Conservation (phyloP, 208 protist genomes). For the Trypanosoma melophagium region DNA sequence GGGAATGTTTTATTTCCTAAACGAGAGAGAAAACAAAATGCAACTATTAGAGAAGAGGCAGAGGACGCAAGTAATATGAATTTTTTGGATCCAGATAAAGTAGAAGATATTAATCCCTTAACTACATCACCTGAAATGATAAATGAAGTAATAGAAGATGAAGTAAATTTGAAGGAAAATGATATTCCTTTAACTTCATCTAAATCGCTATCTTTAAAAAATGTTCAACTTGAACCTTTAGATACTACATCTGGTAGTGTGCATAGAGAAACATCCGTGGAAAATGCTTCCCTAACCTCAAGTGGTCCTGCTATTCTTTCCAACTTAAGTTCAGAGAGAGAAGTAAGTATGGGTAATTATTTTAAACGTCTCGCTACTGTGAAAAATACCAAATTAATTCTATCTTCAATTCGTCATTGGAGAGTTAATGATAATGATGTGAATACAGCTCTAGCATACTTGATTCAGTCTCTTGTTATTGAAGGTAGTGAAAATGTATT, state of each 20-base stretch:
- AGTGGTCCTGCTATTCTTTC: conserved; percentile 45
- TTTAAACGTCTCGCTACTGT: conserved; percentile 64
- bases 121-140: conserved; percentile 43
- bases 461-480: conserved; percentile 64
- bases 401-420: conserved; percentile 74
- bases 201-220: neutral
- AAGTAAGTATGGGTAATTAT: conserved; percentile 71
- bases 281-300: conserved; percentile 30
- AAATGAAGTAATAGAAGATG: conserved; percentile 11
- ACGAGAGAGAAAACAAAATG: conserved; percentile 32
- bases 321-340: conserved; percentile 63
- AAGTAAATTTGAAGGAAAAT: conserved; percentile 3
- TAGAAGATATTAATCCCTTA: conserved; percentile 26
- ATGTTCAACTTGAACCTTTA: neutral
- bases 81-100: conserved; percentile 9
- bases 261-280: conserved; percentile 11
- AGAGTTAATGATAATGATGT: conserved; percentile 75
- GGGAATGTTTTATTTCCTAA: conserved; percentile 73
- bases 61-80: conserved; percentile 22
- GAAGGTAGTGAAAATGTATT: conserved; percentile 59
- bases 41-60: conserved; percentile 33
- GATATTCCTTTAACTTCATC: conserved; percentile 12
- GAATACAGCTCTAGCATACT: conserved; percentile 72
- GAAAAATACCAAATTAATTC: conserved; percentile 66
- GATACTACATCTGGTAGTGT: neutral